These are phyloP conservation scores for Helotiales sp. DNA, from an alignment of 2,329 filamentous ascomycete genomes.

Conservation along the genomic window DNA sequence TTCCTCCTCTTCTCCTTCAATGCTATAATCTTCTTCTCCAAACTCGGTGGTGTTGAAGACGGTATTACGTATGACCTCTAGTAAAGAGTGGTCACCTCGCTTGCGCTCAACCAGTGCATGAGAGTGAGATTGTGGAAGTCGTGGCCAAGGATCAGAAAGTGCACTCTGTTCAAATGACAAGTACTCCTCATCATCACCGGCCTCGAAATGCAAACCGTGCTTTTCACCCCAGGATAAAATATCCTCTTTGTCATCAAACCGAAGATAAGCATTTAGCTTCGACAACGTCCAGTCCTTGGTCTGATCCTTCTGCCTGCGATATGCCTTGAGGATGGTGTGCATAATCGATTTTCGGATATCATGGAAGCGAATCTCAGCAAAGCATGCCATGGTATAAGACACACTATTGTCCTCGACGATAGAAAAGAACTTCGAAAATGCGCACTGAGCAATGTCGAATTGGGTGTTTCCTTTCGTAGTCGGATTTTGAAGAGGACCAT, in stretches of 20 bases:
- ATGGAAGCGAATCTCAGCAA: constrained; percentile 68
- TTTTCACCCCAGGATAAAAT: constrained; percentile 63
- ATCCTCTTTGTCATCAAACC: constrained; percentile 67
- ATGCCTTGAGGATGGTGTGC: constrained; percentile 53
- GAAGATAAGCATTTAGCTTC: constrained; percentile 56
- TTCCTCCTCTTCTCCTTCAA: constrained; percentile 35
- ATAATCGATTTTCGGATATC: constrained; percentile 59
- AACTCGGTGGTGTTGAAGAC: constrained; percentile 41
- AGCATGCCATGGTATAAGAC: constrained; percentile 70
- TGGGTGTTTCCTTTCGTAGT: constrained; percentile 15
- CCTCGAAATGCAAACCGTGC: constrained; percentile 55
- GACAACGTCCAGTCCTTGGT: constrained; percentile 60
- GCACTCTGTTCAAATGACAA: constrained; percentile 32
- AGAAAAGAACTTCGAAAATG: constrained; percentile 56
- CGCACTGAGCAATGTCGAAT: constrained; percentile 45
- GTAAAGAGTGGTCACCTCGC: constrained; percentile 50
- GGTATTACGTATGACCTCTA: constrained; percentile 56
- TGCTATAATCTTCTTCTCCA: background rate
- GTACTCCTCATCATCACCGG: constrained; percentile 37
- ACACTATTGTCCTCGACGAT: constrained; percentile 57
- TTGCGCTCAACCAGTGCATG: constrained; percentile 59
- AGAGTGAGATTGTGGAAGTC: constrained; percentile 57
- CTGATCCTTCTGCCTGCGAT: constrained; percentile 55
- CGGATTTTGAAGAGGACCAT: constrained; percentile 54
- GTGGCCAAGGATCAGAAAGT: constrained; percentile 43